These are phyloP conservation scores for Ambrosia hybrid DNA, from an alignment of 140 eudicot genomes.

Conservation along the genomic window DNA sequence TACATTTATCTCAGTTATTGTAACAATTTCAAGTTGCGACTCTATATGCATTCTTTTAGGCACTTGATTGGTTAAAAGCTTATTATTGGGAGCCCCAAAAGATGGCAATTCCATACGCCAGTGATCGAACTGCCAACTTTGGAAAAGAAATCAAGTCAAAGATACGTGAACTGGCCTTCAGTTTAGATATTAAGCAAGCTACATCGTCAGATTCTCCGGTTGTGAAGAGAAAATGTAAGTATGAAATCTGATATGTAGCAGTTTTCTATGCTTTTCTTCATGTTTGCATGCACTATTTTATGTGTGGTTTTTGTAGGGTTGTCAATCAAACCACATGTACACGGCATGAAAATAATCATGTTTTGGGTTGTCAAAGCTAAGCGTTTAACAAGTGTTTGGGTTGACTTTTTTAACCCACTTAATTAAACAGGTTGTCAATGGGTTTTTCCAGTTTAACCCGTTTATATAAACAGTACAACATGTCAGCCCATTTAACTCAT, in stretches of 20 bases:
- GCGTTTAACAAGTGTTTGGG: not conserved
- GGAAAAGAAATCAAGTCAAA: slow-evolving; percentile 63
- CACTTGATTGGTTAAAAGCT: slow-evolving; percentile 53
- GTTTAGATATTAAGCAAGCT: slow-evolving; percentile 44
- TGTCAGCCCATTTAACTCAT: not conserved
- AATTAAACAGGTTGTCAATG: not conserved
- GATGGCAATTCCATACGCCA: slow-evolving; percentile 44
- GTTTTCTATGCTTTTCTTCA: slow-evolving; percentile 7
- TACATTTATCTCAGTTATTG: not conserved
- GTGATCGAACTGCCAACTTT: slow-evolving; percentile 34
- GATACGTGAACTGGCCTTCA: slow-evolving; percentile 51
- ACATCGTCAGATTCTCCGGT: slow-evolving; percentile 41
- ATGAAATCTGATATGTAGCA: slow-evolving; percentile 6
- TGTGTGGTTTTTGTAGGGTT: not conserved
- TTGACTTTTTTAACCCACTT: not conserved
- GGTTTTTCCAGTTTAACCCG: not conserved
- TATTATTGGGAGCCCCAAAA: too few relatives aligned
- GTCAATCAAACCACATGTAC: too few relatives aligned
- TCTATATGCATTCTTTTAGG: slow-evolving; percentile 37
- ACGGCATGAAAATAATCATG: not conserved
- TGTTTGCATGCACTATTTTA: slow-evolving; percentile 3
- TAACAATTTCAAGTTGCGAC: slow-evolving; percentile 6
- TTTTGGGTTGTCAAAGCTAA: not conserved
- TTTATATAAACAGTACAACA: not conserved
- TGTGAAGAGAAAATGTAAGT: slow-evolving; percentile 66